These are phyloP conservation scores for Nowakowskiella sp. DNA, from an alignment of 192 early-diverging fungal genomes.

Conservation along the genomic window DNA sequence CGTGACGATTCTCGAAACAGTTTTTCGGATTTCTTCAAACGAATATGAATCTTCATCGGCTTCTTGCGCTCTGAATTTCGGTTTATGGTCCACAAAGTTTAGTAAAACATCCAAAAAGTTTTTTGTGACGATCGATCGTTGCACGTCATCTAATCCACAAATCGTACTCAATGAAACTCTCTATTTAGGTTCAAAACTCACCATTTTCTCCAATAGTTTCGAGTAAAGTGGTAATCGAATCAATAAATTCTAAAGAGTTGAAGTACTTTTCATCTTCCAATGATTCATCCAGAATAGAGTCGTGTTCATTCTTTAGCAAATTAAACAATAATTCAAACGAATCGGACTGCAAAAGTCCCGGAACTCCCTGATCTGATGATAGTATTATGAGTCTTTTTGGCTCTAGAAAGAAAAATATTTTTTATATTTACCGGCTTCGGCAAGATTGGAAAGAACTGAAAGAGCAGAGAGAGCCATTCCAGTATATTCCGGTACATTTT, in stretches of 20 bases:
- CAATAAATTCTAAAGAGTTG: constrained; percentile 32
- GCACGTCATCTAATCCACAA: constrained; percentile 22
- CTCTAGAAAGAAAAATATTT: not conserved
- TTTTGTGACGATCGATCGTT: constrained; percentile 26
- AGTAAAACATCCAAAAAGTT: constrained; percentile 26
- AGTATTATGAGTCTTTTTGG: not conserved
- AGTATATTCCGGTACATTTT: not conserved
- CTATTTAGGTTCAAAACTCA: constrained; percentile 6
- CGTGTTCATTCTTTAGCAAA: constrained; percentile 23
- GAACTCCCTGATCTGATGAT: constrained; percentile 25
- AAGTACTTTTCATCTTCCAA: constrained; percentile 11
- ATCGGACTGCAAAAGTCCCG: constrained; percentile 18
- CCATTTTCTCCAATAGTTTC: constrained; percentile 40
- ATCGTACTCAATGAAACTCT: not conserved
- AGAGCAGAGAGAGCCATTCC: constrained; percentile 11
- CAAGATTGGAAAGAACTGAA: constrained; percentile 24
- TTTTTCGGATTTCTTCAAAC: constrained; percentile 34
- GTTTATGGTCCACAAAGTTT: constrained; percentile 41
- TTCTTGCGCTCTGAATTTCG: constrained; percentile 3
- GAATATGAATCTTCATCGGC: constrained; percentile 13
- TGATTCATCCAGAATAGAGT: constrained; percentile 4
- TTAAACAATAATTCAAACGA: constrained; percentile 16
- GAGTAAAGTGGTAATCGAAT: constrained; percentile 29
- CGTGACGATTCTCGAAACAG: constrained; percentile 33
- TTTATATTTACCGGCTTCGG: constrained; percentile 7